These are phyloP conservation scores for Paecilomyces formosus DNA, from an alignment of 2,329 filamentous ascomycete species.

Conservation along the genomic window DNA sequence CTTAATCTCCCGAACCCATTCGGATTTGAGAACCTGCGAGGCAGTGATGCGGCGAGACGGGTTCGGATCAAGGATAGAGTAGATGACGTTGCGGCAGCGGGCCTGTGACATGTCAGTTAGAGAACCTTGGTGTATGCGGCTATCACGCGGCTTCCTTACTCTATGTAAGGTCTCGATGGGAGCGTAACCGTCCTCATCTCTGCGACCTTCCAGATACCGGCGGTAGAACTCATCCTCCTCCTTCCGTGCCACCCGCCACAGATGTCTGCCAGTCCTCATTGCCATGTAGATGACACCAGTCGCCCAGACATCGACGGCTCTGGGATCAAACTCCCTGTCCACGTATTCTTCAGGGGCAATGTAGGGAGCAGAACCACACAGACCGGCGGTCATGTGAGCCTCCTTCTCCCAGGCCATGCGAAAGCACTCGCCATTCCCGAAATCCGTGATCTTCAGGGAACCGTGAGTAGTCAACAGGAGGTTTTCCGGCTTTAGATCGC, in stretches of 20 bases:
- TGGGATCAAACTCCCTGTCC: slow-evolving; percentile 91
- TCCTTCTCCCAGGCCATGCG: slow-evolving; percentile 99
- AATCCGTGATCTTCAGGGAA: slow-evolving; percentile 94
- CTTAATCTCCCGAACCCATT: slow-evolving; percentile 97
- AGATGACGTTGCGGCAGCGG: slow-evolving; percentile 96
- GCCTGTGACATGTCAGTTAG: slow-evolving; percentile 49
- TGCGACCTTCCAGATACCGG: slow-evolving; percentile 83
- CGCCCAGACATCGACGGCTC: slow-evolving; percentile 97
- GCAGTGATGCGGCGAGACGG: slow-evolving; percentile 87
- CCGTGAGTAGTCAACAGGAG: slow-evolving; percentile 87
- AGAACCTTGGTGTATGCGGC: neutral
- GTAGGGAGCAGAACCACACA: slow-evolving; percentile 94
- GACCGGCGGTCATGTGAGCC: slow-evolving; percentile 93
- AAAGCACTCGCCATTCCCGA: slow-evolving; percentile 98
- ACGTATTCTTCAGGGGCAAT: slow-evolving; percentile 96
- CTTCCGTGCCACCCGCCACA: slow-evolving; percentile 95
- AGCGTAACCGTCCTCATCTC: slow-evolving; percentile 90
- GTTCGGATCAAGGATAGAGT: slow-evolving; percentile 95
- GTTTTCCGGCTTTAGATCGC: slow-evolving; percentile 95
- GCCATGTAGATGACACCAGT: slow-evolving; percentile 99
- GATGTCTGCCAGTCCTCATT: slow-evolving; percentile 90
- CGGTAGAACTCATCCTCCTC: slow-evolving; percentile 97
- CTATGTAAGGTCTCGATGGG: slow-evolving; percentile 93
- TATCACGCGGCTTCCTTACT: slow-evolving; percentile 49
- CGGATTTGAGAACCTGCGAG: slow-evolving; percentile 92